Conservation (phyloP, 1,284 basidiomycete genomes). For the Ganoderma sinense region DNA sequence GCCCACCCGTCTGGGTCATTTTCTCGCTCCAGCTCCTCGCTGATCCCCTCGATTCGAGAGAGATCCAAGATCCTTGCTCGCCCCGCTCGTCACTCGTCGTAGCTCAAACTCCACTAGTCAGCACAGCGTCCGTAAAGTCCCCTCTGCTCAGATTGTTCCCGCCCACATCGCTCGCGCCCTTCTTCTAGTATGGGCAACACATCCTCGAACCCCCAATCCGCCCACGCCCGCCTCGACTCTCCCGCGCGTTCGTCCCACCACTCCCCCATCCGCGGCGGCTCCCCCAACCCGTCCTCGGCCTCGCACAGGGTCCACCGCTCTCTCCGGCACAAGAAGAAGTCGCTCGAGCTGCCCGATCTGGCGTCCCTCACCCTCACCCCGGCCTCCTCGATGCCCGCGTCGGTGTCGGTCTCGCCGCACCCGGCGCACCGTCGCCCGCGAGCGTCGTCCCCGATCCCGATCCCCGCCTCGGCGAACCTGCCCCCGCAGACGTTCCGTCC, state of each 20-base stretch:
- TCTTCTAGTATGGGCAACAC: constrained; percentile 44
- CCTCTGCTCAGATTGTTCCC: constrained; percentile 11
- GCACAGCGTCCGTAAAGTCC: constrained; percentile 9
- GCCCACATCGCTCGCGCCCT: constrained; percentile 26
- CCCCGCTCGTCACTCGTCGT: constrained; percentile 10
- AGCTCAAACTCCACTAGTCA: background rate
- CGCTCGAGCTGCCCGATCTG: constrained; percentile 80
- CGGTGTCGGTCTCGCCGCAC: constrained; percentile 49
- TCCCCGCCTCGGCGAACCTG: constrained; percentile 55
- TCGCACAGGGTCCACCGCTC: constrained; percentile 52
- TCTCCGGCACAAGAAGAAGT: constrained; percentile 73
- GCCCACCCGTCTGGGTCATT: constrained; percentile 3
- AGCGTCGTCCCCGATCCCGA: constrained; percentile 49
- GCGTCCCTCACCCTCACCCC: constrained; percentile 65
- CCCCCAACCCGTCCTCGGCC: constrained; percentile 35
- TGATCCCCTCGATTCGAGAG: constrained; percentile 29
- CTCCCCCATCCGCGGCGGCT: constrained; percentile 37
- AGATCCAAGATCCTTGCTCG: constrained; percentile 6
- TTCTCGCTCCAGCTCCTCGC: constrained; percentile 15
- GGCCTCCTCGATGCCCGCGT: constrained; percentile 46
- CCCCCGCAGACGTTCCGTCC: constrained; percentile 40
- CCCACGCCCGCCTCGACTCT: constrained; percentile 32
- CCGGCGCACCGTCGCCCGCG: constrained; percentile 49
- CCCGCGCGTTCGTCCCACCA: constrained; percentile 31
- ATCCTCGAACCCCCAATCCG: constrained; percentile 39